Evolutionary conservation across 2,329 filamentous ascomycete species (phyloP).

Genomic region (Elsinoe perseae): DNA sequence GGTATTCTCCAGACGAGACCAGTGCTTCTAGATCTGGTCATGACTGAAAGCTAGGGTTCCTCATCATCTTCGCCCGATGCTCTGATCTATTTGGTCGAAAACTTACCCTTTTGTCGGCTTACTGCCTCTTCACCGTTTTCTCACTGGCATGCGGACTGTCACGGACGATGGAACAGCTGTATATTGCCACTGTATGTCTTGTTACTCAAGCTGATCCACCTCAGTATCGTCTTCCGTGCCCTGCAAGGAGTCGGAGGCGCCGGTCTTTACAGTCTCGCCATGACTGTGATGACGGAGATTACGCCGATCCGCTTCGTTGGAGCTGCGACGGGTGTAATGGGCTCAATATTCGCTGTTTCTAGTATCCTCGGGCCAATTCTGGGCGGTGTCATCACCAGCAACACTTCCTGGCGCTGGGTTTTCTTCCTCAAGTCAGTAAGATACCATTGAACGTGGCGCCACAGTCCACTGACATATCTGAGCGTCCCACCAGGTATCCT

Average conservation of each 20-base stretch:
- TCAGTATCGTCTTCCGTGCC: conserved; percentile 15
- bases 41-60: conserved; percentile 3
- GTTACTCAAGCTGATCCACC: background rate
- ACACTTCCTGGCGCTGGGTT: conserved; percentile 41
- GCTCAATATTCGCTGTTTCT: conserved; percentile 6
- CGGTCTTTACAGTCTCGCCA: conserved; percentile 12
- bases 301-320: conserved; percentile 7
- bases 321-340: conserved; percentile 12
- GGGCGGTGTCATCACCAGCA: conserved; percentile 26
- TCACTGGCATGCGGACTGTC: conserved; percentile 16
- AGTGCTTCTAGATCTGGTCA: too few relatives aligned
- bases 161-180: conserved; percentile 12
- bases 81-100: conserved; percentile 16
- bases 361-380: conserved; percentile 12
- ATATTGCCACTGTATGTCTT: background rate
- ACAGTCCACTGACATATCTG: background rate
- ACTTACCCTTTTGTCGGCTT: background rate
- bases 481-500: conserved; percentile 8
- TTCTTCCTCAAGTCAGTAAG: conserved; percentile 33
- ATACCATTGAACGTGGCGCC: background rate
- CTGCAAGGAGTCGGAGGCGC: conserved; percentile 15
- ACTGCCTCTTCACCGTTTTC: conserved; percentile 10
- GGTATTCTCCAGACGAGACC: background rate
- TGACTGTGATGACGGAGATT: conserved; percentile 11
- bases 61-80: conserved; percentile 16